Percentiles rank a stretch among this genome's conserved stretches.
Conservation (phyloP, 805 yeast genomes). For the Kuraishia ogatae region DNA sequence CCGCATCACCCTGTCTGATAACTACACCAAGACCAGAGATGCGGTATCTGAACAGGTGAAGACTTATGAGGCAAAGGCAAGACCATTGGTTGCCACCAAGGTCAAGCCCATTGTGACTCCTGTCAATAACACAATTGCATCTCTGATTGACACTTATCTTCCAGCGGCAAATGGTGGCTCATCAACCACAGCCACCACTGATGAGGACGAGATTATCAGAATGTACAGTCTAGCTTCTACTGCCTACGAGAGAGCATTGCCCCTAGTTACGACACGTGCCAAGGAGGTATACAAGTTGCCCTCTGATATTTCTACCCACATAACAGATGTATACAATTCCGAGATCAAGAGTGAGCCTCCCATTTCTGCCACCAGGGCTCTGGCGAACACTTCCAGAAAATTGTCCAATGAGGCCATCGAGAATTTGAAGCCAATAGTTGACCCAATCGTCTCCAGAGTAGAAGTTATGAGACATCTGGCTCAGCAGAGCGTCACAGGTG, state of each 20-base stretch:
- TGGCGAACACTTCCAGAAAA: conserved; percentile 27
- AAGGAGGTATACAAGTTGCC: conserved; percentile 7
- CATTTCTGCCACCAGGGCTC: conserved; percentile 20
- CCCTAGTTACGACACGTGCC: conserved; percentile 11
- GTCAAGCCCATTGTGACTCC: conserved; percentile 19
- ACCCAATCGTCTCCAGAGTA: conserved; percentile 17
- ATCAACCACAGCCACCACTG: conserved; percentile 4
- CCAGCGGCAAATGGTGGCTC: conserved; percentile 13
- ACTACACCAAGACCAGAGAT: not conserved
- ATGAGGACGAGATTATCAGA: conserved; percentile 18
- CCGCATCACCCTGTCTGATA: not conserved
- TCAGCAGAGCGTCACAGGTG: not conserved
- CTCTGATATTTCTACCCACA: conserved; percentile 19
- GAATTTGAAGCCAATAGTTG: conserved; percentile 21
- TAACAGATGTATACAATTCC: conserved; percentile 18
- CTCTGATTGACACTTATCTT: conserved; percentile 15
- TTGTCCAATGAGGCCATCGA: conserved; percentile 26
- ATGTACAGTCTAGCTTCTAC: conserved; percentile 13
- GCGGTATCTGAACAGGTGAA: conserved; percentile 3
- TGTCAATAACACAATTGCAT: conserved; percentile 21
- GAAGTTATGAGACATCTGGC: conserved; percentile 9
- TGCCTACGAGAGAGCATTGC: conserved; percentile 19
- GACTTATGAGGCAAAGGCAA: conserved; percentile 4
- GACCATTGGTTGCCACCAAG: conserved; percentile 9
- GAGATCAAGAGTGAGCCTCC: conserved; percentile 17